Evolutionary conservation across 2,329 filamentous ascomycete species (phyloP).

Genomic region (Mycocentrospora acerina): DNA sequence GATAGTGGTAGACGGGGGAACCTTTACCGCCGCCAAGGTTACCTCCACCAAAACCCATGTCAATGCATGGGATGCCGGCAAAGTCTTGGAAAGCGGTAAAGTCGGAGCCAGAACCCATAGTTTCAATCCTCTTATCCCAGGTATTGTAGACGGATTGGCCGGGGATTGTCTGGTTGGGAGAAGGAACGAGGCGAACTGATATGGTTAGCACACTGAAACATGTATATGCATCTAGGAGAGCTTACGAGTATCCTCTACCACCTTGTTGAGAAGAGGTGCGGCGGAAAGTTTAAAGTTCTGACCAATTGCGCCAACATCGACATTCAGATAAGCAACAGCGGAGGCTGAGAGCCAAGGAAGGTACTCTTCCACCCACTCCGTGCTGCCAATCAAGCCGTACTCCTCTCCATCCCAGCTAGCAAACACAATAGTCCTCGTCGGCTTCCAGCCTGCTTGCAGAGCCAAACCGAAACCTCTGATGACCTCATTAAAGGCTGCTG

Average conservation of each 20-base stretch:
- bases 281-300: slow-evolving; percentile 65
- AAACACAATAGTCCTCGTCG: slow-evolving; percentile 87
- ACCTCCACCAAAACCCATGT: slow-evolving; percentile 48
- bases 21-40: slow-evolving; percentile 18
- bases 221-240: not conserved
- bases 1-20: slow-evolving; percentile 69
- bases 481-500: slow-evolving; percentile 76
- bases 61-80: slow-evolving; percentile 51
- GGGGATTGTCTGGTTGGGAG: slow-evolving; percentile 69
- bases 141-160: slow-evolving; percentile 68
- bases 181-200: slow-evolving; percentile 36
- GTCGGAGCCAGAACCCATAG: slow-evolving; percentile 56
- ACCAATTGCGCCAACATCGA: slow-evolving; percentile 73
- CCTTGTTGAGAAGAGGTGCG: slow-evolving; percentile 73
- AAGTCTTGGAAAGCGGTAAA: slow-evolving; percentile 58
- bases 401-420: slow-evolving; percentile 71
- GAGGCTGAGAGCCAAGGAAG: slow-evolving; percentile 74
- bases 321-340: slow-evolving; percentile 81
- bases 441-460: slow-evolving; percentile 74
- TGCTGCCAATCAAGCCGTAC: slow-evolving; percentile 82
- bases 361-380: slow-evolving; percentile 92
- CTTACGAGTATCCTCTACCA: slow-evolving; percentile 65
- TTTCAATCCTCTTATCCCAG: slow-evolving; percentile 58
- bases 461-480: slow-evolving; percentile 73
- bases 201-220: slow-evolving; percentile 10